Percentiles rank a stretch among this genome's conserved stretches.
These are phyloP conservation scores for Trichocladium uniseriatum DNA, from an alignment of 495 filamentous ascomycete species.

Conservation along the genomic window DNA sequence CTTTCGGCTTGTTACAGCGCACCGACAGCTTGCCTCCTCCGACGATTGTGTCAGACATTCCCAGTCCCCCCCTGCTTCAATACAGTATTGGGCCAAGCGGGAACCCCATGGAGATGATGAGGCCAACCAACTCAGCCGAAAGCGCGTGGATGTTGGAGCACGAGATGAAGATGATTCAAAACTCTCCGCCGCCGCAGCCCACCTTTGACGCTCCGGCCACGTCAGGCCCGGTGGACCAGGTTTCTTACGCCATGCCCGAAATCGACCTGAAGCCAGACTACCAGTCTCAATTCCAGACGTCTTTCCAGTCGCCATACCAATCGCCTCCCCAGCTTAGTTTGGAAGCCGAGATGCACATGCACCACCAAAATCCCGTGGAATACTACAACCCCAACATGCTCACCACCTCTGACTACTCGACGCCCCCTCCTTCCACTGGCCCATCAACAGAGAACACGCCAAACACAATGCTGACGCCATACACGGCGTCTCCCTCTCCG, in stretches of 20 bases:
- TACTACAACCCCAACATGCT: slow-evolving; percentile 12
- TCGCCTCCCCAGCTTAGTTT: too few relatives aligned
- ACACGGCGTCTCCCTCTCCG: slow-evolving; percentile 31
- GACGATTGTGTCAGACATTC: slow-evolving; percentile 26
- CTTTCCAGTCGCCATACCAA: slow-evolving; percentile 11
- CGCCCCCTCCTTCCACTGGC: slow-evolving; percentile 34
- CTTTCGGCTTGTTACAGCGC: slow-evolving; percentile 14
- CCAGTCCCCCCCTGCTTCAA: slow-evolving; percentile 13
- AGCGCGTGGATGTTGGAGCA: slow-evolving; percentile 30
- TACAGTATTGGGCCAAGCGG: slow-evolving; percentile 17
- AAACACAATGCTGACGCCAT: slow-evolving; percentile 31
- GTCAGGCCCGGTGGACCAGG: slow-evolving; percentile 1
- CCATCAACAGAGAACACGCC: slow-evolving; percentile 36
- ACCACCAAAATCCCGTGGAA: not conserved
- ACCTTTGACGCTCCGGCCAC: not conserved
- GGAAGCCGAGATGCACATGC: too few relatives aligned
- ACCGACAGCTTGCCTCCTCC: slow-evolving; percentile 25
- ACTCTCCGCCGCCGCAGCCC: slow-evolving; percentile 25
- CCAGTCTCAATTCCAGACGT: slow-evolving; percentile 6
- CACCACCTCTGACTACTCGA: slow-evolving; percentile 27
- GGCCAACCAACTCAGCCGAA: slow-evolving; percentile 34
- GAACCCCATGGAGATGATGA: slow-evolving; percentile 39
- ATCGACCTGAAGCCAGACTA: not conserved
- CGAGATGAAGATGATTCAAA: slow-evolving; percentile 33
- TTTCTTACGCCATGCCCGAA: slow-evolving; percentile 1